phyloP scores from a whole-genome alignment of 169 alveolate genomes.

The Cryptosporidium sp. region DNA sequence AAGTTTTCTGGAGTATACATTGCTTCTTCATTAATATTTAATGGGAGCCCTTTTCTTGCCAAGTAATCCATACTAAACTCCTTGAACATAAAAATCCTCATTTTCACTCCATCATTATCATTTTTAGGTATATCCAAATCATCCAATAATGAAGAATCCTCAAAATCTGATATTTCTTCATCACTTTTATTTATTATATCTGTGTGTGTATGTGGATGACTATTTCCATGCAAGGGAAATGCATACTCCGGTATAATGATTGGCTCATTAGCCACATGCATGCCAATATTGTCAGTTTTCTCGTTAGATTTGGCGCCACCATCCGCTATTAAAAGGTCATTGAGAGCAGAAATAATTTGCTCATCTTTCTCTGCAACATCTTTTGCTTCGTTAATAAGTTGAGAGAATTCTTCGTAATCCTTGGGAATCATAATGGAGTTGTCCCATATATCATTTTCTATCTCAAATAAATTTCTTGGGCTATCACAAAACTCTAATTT shows the following conservation, averaged over 20 bases:
- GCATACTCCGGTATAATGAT: constrained; percentile 29
- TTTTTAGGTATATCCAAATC: neutral
- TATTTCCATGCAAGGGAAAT: neutral
- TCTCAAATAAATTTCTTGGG: constrained; percentile 1
- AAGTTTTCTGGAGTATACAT: constrained; percentile 28
- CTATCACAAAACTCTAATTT: constrained; percentile 44
- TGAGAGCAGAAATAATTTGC: constrained; percentile 10
- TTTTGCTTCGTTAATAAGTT: constrained; percentile 27
- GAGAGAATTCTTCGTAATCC: constrained; percentile 52
- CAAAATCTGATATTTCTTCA: constrained; percentile 27
- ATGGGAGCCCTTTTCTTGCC: constrained; percentile 31
- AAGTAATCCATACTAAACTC: constrained; percentile 36
- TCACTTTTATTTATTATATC: neutral
- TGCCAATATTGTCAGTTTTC: neutral
- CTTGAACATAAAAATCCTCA: constrained; percentile 37
- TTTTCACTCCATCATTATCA: neutral
- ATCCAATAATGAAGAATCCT: constrained; percentile 21
- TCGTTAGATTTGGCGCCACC: neutral
- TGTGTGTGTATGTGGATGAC: neutral
- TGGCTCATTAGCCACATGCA: constrained; percentile 28
- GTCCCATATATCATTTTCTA: constrained; percentile 57
- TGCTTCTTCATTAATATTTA: neutral
- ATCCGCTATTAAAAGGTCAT: neutral
- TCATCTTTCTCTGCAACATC: constrained; percentile 6
- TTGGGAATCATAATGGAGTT: constrained; percentile 1